Evolutionary conservation across 139 green algal species (phyloP), one percentile per base, ranked within the genome.

Genomic region (Chlorella sorokiniana): DNA sequence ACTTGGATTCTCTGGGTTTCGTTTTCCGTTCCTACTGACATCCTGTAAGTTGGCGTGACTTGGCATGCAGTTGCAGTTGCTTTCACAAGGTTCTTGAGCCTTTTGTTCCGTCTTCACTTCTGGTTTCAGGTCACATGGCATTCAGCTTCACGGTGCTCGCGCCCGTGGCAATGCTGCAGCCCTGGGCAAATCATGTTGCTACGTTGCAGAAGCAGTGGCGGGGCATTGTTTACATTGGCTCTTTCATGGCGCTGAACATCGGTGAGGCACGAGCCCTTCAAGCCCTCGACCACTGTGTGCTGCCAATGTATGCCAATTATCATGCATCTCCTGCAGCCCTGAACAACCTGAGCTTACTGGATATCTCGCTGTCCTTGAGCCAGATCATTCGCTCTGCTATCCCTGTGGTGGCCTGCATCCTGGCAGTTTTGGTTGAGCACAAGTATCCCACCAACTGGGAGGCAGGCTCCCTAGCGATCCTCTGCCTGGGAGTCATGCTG

Each of bases 291-390:
- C n/a, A n/a, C n/a, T n/a, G n/a, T n/a, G n/a, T n/a, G n/a, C n/a
- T n/a, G n/a, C n/a, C n/a, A n/a, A n/a, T n/a, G n/a, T n/a, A n/a
- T n/a, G n/a, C n/a, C n/a, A n/a, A n/a, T n/a, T n/a, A n/a, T n/a
- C n/a, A n/a, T n/a, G n/a, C n/a, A n/a, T n/a, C n/a, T n/a, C n/a
- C n/a, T n/a, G n/a, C n/a, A n/a, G n/a, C 80, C 33, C 74, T 92
- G n/a, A 93, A 93, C 81, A 93, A 93, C 78, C 25, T 86, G 27
- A 81, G 38, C n/a, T 72, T 93, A n/a, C 68, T 91, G 4, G 79
- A 85, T 6, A 87, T 93, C 11, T 78, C 65, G 18, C 65, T 72
- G 16, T 52, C 65, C 16, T 29, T 72, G 23, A 72, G 51, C 23
- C 65, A 72, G 22, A 72, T 72, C 65, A 72, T 72, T 37, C 20